Evolutionary conservation across 305 asterid species (phyloP), one percentile per base, ranked within the genome.

Genomic region (Salvia sclarea): DNA sequence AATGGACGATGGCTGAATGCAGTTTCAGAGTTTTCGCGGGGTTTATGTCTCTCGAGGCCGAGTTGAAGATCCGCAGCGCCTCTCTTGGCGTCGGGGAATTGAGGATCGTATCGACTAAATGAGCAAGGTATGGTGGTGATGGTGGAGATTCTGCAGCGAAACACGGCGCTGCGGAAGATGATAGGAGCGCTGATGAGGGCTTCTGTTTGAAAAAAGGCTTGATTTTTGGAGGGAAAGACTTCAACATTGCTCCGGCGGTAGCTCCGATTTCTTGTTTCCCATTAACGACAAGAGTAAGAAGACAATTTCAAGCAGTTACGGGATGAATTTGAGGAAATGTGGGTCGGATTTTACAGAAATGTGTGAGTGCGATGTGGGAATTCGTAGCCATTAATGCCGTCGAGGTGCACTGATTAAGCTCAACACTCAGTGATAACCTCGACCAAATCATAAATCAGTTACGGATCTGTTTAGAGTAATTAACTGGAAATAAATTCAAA

Each of bases 41-140:
- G 75, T 82, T 75, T 56, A 70, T 58, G 61, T 18, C 69, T 61
- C 61, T 50, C 3, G 83, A 62, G 14, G 85, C 85, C 22, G 97
- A 78, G 74, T 79, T 71, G 80, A 85, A 89, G 24, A 84, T 59
- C 41, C 72, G 49, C 54, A 89, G 78, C 2, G 96, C 93, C 72
- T 81, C 85, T 16, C 45, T 56, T 13, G 85, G 81, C 65, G 69
- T 84, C 16, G 76, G 73, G 68, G 95, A 84, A 68, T 75, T 72
- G 80, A 88, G 87, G 47, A 91, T 88, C 56, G 76, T 69, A 11
- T 79, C 28, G 58, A 72, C 80, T 43, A 83, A n/a, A 75, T 82
- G 70, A 22, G 94, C 76, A 18, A 80, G 61, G 67, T 69, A 57
- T 9, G 85, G 79, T 2, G 88, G 75, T 52, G 89, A 78, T 4